Conservation (phyloP, 1,284 basidiomycete species). For the Boletus nobilissimus region DNA sequence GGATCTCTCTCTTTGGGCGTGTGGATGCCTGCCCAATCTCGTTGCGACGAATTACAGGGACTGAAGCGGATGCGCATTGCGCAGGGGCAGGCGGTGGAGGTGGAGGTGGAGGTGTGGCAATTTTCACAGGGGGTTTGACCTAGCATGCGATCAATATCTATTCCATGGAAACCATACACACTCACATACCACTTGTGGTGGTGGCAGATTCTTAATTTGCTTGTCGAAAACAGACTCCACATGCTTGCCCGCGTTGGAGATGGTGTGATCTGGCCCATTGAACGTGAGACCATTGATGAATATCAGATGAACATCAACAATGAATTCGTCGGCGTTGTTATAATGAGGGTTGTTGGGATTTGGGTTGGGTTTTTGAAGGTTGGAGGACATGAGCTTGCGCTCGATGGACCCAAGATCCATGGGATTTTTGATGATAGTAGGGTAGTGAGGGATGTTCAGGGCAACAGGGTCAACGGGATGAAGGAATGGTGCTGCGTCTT, state of each 20-base stretch:
- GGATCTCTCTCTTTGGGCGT: slow-evolving; percentile 97
- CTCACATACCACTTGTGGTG: slow-evolving; percentile 74
- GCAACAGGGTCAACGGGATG: slow-evolving; percentile 92
- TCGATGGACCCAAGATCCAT: slow-evolving; percentile 98
- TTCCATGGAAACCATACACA: slow-evolving; percentile 30
- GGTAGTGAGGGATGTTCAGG: slow-evolving; percentile 93
- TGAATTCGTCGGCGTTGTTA: slow-evolving; percentile 78
- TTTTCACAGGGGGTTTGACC: slow-evolving; percentile 66
- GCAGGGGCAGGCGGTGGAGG: slow-evolving; percentile 50
- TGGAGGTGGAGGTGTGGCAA: slow-evolving; percentile 53
- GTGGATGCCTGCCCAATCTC: slow-evolving; percentile 64
- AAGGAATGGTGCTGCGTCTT: slow-evolving; percentile 86
- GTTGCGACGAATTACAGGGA: slow-evolving; percentile 81
- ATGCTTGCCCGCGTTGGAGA: slow-evolving; percentile 82
- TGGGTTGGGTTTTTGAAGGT: slow-evolving; percentile 78
- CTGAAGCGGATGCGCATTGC: slow-evolving; percentile 78
- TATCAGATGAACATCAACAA: slow-evolving; percentile 84
- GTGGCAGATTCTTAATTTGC: slow-evolving; percentile 85
- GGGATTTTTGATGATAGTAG: slow-evolving; percentile 85
- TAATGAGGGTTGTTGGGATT: slow-evolving; percentile 81
- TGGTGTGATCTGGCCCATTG: slow-evolving; percentile 90
- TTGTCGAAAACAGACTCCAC: slow-evolving; percentile 91
- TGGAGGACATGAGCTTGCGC: slow-evolving; percentile 83
- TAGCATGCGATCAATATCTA: slow-evolving; percentile 42
- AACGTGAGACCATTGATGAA: slow-evolving; percentile 92